A percentile compares a stretch with the other conserved stretches of the same genome.
Evolutionary conservation across 176 grass and related monocot genomes (phyloP).

Genomic region (Aechmea fasciata): DNA sequence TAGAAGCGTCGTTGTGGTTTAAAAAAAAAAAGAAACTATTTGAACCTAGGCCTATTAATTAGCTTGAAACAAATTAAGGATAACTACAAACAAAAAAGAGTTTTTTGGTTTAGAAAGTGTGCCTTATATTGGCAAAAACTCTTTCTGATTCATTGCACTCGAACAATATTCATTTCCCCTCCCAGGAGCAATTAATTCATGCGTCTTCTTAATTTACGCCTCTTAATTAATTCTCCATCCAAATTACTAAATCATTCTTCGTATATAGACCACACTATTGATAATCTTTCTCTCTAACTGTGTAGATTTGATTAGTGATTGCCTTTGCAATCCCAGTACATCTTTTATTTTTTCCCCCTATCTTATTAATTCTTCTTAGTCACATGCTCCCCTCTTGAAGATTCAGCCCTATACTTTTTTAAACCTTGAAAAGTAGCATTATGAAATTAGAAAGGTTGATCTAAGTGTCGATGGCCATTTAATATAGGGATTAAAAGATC

Average conservation of each 20-base stretch:
- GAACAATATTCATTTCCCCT: background rate
- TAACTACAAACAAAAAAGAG: background rate
- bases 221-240: background rate
- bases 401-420: background rate
- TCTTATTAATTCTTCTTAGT: background rate
- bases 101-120: background rate
- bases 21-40: too few relatives aligned
- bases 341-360: background rate
- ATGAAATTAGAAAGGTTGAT: background rate
- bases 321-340: background rate
- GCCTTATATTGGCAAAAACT: background rate
- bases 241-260: background rate
- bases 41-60: background rate
- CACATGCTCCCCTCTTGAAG: background rate
- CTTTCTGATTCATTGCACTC: background rate
- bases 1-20: too few relatives aligned
- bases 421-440: background rate
- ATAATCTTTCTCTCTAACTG: too few relatives aligned
- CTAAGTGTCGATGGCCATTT: slow-evolving; percentile 34
- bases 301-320: too few relatives aligned
- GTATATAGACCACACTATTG: too few relatives aligned
- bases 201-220: background rate
- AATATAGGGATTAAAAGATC: slow-evolving; percentile 34
- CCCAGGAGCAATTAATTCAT: background rate
- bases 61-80: background rate